Conservation (phyloP, 371 early-diverging fungal species). For the Mucor velutinosus region DNA sequence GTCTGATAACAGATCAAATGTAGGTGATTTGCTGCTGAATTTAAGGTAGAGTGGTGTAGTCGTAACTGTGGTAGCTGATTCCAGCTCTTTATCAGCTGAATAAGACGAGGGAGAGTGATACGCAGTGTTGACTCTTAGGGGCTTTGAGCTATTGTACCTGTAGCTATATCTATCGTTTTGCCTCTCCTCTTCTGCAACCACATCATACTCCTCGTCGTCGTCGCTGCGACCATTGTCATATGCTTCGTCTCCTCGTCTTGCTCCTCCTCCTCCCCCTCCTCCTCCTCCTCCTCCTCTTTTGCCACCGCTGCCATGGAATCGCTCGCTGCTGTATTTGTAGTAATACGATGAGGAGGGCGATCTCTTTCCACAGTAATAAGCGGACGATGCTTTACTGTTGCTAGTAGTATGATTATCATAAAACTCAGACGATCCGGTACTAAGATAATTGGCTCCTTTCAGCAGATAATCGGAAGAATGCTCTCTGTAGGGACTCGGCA, state of each 20-base stretch:
- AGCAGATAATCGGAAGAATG: background rate
- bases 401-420: background rate
- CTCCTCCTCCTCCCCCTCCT: background rate
- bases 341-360: constrained; percentile 1
- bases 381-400: constrained; percentile 1
- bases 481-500: background rate
- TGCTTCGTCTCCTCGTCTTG: background rate
- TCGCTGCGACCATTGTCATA: background rate
- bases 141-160: background rate
- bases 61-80: background rate
- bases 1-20: background rate
- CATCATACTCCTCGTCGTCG: background rate
- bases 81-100: background rate
- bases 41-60: constrained; percentile 10
- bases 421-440: background rate
- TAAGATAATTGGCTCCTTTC: background rate
- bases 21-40: background rate
- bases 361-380: background rate
- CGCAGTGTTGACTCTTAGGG: background rate
- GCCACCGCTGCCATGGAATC: background rate
- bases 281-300: background rate
- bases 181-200: background rate
- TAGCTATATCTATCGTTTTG: background rate
- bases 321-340: background rate
- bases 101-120: background rate